phyloP scores from a whole-genome alignment of 169 alveolate species.

The Plasmodium berghei region DNA sequence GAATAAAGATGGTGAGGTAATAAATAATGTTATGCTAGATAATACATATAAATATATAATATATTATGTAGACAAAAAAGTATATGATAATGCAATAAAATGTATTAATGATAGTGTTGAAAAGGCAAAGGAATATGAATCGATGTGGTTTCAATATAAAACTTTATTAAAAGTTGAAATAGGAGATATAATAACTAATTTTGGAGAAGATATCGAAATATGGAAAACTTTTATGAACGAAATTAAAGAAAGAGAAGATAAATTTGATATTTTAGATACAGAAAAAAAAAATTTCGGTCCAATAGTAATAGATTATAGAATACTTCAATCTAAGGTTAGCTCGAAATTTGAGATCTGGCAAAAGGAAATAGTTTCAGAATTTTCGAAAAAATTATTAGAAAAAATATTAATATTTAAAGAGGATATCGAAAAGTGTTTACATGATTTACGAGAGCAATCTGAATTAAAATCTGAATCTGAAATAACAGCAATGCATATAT shows the following conservation, averaged over 20 bases:
- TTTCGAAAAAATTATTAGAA: constrained; percentile 92
- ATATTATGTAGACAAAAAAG: constrained; percentile 82
- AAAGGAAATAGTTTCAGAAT: constrained; percentile 93
- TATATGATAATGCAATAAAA: constrained; percentile 75
- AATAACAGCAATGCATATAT: constrained; percentile 83
- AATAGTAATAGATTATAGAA: constrained; percentile 92
- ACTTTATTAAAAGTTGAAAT: constrained; percentile 96
- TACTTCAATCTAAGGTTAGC: constrained; percentile 85
- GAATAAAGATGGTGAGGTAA: constrained; percentile 32
- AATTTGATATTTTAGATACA: constrained; percentile 94
- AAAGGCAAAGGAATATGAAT: constrained; percentile 89
- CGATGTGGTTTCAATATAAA: constrained; percentile 96
- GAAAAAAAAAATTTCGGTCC: constrained; percentile 94
- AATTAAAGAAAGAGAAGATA: constrained; percentile 91
- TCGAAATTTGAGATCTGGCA: constrained; percentile 96
- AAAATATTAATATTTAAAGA: constrained; percentile 74
- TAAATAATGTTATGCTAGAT: constrained; percentile 74
- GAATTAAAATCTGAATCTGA: constrained; percentile 74
- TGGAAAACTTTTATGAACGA: constrained; percentile 96
- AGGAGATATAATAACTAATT: constrained; percentile 87
- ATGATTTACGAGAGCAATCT: constrained; percentile 79
- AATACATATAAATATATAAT: constrained; percentile 75
- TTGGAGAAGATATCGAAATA: constrained; percentile 93
- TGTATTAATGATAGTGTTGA: constrained; percentile 80
- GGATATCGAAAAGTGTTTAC: constrained; percentile 74